Base-by-base conservation (phyloP, 768 basidiomycete genomes). In the Hysterangium stoloniferum region DNA sequence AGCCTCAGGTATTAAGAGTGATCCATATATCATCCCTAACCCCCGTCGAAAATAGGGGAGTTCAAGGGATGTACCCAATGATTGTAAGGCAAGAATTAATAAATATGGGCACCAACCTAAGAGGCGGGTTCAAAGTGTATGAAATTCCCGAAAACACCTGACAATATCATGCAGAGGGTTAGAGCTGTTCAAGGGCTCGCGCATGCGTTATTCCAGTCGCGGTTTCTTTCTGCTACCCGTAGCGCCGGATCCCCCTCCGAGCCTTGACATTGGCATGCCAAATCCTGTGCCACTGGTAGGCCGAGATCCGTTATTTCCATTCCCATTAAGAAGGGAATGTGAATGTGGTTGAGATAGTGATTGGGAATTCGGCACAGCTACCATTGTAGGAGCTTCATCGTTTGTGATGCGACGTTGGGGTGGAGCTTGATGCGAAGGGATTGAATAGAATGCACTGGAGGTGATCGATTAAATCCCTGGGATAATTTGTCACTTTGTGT, bases 381-480 rank as follows among this genome's bases (percentile, higher is more conserved):
- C 79, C 86, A 89, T 88, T 0, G 84, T 86, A 0, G 87, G 86
- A 5, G 86, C 88, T 33, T 97, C 93, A 62, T 97, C 95, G 60
- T 91, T 86, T 1, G 92, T 87, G 45, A 97, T 94, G 35, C 92
- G 79, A 27, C 93, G 74, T 34, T 82, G 82, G 0, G 94, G 94
- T 29, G 93, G 94, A 11, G 82, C 74, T 56, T 89, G 84, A 45
- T 78, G 73, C 1, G 76, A 60, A 0, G 74, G 71, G 17, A 84
- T 73, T 3, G 75, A 71, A 34, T 82, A 75, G 64, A 95, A 94
- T 0, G 86, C 89, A 59, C 88, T 94, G 54, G 8, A 20, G 29
- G 12, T 20, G 56, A 32, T 15, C 5, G 56, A 25, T 53, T 35
- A 40, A 19, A 22, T 20, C 31, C 37, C n/a, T 47, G 5, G 37